Conservation (phyloP, 2,329 filamentous ascomycete species). For the Helotiales sp. region DNA sequence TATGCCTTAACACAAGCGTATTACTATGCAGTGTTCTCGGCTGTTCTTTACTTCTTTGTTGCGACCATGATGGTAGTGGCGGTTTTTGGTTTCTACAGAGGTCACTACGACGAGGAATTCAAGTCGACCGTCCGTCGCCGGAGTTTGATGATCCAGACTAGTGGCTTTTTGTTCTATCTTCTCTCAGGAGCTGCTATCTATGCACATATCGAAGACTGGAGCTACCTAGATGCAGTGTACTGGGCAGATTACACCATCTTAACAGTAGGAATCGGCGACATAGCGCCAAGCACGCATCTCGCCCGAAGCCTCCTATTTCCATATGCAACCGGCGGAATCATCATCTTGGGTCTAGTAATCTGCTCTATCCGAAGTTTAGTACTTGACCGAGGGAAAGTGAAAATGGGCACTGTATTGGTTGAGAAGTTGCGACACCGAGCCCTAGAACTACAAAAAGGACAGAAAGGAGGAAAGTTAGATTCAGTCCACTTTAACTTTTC, state of each 20-base stretch:
- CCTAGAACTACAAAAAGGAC: slow-evolving; percentile 57
- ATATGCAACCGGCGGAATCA: slow-evolving; percentile 78
- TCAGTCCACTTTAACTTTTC: not conserved
- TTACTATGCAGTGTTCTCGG: slow-evolving; percentile 20
- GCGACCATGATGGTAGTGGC: slow-evolving; percentile 20
- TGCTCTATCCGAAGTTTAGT: slow-evolving; percentile 65
- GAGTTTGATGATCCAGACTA: slow-evolving; percentile 21
- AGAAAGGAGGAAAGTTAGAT: slow-evolving; percentile 50
- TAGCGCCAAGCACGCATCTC: slow-evolving; percentile 52
- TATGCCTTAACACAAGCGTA: slow-evolving; percentile 23
- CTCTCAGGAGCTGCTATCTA: slow-evolving; percentile 78
- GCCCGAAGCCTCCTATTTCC: slow-evolving; percentile 76
- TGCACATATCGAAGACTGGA: slow-evolving; percentile 70
- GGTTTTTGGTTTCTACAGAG: slow-evolving; percentile 14
- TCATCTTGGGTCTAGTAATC: slow-evolving; percentile 77
- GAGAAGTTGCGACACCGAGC: slow-evolving; percentile 32
- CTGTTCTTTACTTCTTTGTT: slow-evolving; percentile 21
- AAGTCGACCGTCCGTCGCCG: slow-evolving; percentile 13
- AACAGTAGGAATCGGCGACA: slow-evolving; percentile 65
- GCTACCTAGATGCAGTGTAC: slow-evolving; percentile 76
- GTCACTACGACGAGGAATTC: slow-evolving; percentile 2
- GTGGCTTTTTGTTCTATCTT: slow-evolving; percentile 69
- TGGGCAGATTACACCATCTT: slow-evolving; percentile 75
- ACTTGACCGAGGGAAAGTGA: slow-evolving; percentile 50
- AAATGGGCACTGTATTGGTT: slow-evolving; percentile 1